A percentile compares a stretch with the other conserved stretches of the same genome.
phyloP scores from a whole-genome alignment of 2,329 filamentous ascomycete species.

The Elsinoe arachidis region DNA sequence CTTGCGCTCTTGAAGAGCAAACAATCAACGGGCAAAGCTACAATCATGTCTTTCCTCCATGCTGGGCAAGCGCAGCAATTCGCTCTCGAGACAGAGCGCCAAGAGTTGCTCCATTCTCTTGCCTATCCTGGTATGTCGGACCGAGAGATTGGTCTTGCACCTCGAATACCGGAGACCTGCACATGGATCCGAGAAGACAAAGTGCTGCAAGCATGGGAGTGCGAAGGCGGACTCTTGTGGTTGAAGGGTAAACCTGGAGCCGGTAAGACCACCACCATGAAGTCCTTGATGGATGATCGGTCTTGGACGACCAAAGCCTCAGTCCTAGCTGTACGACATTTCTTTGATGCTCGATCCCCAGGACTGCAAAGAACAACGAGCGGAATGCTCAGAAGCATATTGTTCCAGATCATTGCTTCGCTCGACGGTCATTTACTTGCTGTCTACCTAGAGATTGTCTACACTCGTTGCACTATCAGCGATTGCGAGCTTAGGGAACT shows the following conservation, averaged over 20 bases:
- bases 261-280: slow-evolving; percentile 16
- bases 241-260: slow-evolving; percentile 15
- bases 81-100: background rate
- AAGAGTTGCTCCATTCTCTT: background rate
- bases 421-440: background rate
- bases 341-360: background rate
- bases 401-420: background rate
- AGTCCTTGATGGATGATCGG: background rate
- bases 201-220: background rate
- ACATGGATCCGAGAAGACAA: background rate
- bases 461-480: background rate
- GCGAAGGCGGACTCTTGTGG: slow-evolving; percentile 10
- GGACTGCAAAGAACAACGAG: background rate
- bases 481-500: background rate
- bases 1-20: background rate
- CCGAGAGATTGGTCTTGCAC: background rate
- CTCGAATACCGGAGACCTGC: background rate
- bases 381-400: background rate
- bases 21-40: background rate
- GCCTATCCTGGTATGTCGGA: background rate
- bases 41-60: background rate
- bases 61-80: background rate
- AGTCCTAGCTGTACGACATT: background rate
- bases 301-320: background rate
- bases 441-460: background rate